Base-by-base conservation (phyloP, 1,284 basidiomycete species). In the Cryptococcus maquisensis region DNA sequence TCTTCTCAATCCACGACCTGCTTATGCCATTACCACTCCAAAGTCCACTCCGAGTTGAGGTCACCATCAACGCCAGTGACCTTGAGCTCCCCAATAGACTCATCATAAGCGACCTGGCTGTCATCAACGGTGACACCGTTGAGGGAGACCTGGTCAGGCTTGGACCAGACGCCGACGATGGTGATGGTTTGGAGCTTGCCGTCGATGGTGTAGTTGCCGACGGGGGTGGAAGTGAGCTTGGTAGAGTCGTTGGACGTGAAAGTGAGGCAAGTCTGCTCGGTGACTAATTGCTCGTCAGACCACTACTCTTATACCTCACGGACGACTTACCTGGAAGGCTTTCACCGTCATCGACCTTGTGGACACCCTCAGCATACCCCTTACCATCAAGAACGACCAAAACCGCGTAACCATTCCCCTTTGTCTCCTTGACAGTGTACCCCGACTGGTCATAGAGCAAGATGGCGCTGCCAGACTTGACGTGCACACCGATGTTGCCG, bases 401-500 rank as follows among this genome's bases (percentile, higher is more conserved):
- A 8, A 86, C 69, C 9, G 80, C 74, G 66, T 81, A 86, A 1
- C 82, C 81, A 2, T 79, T 78, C 48, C 78, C 70, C 6, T 79
- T 78, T 13, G 84, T 85, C 64, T 84, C 83, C 47, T 76, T 76
- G 38, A 82, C 79, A 0, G 84, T 86, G 67, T 84, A 84, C 7
- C 73, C 81, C 2, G 84, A 81, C 50, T 77, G 64, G 3, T 79
- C 71, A 62, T 85, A 82, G 26, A 85, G 68, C 9, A 86, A 79
- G 13, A 86, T 63, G n/a, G 81, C 81, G 23, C 81, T 76, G 2
- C 84, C 82, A 42, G 81, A 81, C 28, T 84, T 81, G 55, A 86
- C 74, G 67, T 87, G 86, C 13, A 87, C 82, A 49, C 83, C 83
- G 69, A 88, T 88, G 64, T 86, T 64, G 3, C 83, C 80, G 1